A percentile compares a stretch with the other conserved stretches of the same genome.
phyloP scores from a whole-genome alignment of 2,329 filamentous ascomycete genomes.

The Curvularia sp. region DNA sequence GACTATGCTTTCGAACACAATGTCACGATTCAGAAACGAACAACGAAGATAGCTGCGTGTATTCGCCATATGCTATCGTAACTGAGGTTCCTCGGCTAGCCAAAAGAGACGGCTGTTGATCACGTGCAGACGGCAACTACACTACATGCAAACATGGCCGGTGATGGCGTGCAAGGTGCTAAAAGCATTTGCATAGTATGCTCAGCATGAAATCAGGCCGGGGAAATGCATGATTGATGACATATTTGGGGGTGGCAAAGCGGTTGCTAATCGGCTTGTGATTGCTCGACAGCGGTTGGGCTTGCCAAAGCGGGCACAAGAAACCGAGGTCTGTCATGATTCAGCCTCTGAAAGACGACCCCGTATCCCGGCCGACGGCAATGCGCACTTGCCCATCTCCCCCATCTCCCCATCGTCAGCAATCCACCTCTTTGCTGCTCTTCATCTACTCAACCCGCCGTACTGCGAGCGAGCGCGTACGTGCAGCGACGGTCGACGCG shows the following conservation, averaged over 20 bases:
- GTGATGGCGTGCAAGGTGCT: not conserved
- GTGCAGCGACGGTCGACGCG: slow-evolving; percentile 15
- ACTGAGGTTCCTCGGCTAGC: slow-evolving; percentile 22
- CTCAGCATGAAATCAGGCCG: not conserved
- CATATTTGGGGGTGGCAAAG: slow-evolving; percentile 11
- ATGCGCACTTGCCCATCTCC: slow-evolving; percentile 1
- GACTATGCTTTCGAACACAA: slow-evolving; percentile 50
- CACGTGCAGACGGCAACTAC: not conserved
- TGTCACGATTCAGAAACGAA: slow-evolving; percentile 46
- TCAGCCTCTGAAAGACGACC: slow-evolving; percentile 28
- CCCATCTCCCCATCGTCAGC: not conserved
- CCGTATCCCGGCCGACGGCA: slow-evolving; percentile 25
- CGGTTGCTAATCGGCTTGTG: slow-evolving; percentile 17
- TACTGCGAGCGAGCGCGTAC: slow-evolving; percentile 9
- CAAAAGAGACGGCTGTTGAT: not conserved
- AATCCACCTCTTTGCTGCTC: not conserved
- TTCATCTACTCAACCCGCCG: not conserved
- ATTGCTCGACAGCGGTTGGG: slow-evolving; percentile 20
- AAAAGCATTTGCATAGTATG: not conserved
- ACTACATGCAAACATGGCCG: not conserved
- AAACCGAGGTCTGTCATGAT: slow-evolving; percentile 34
- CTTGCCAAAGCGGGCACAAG: slow-evolving; percentile 31
- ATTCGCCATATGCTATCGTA: slow-evolving; percentile 51
- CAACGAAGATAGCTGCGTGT: slow-evolving; percentile 43
- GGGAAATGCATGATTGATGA: slow-evolving; percentile 4